Conservation (phyloP, 2,329 filamentous ascomycete genomes). For the Fonsecaea pugnacius region DNA sequence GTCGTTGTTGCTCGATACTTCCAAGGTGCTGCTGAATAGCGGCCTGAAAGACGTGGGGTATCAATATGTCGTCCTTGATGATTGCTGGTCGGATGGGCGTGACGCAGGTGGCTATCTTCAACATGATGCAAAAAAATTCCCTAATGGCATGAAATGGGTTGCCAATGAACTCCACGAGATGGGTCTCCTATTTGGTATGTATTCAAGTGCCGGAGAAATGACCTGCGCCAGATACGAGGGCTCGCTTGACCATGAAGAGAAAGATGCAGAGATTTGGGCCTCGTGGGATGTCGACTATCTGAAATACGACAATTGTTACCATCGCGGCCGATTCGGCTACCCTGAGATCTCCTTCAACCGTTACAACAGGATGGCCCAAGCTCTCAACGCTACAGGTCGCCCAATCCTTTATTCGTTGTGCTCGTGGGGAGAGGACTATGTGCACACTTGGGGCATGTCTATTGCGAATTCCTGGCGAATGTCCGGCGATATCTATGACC, state of each 20-base stretch:
- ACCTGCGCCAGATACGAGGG: conserved; percentile 47
- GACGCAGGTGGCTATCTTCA: conserved; percentile 50
- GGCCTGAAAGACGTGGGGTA: conserved; percentile 46
- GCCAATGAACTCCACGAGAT: conserved; percentile 54
- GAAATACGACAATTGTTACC: conserved; percentile 61
- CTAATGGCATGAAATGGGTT: conserved; percentile 54
- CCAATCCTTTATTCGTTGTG: conserved; percentile 54
- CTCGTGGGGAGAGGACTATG: conserved; percentile 58
- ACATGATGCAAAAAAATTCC: conserved; percentile 50
- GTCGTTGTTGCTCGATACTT: conserved; percentile 52
- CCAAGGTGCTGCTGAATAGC: conserved; percentile 50
- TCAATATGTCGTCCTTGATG: conserved; percentile 58
- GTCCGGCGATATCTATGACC: conserved; percentile 54
- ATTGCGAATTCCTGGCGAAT: conserved; percentile 55
- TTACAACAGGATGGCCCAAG: conserved; percentile 54
- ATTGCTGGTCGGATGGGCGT: conserved; percentile 57
- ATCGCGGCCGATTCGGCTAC: conserved; percentile 56
- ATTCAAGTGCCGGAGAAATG: conserved; percentile 47
- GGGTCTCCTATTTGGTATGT: conserved; percentile 60
- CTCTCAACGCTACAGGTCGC: conserved; percentile 53
- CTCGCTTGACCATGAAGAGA: conserved; percentile 55
- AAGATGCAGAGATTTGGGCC: conserved; percentile 59
- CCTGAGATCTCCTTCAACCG: conserved; percentile 52
- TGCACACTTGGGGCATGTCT: conserved; percentile 53
- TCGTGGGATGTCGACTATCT: conserved; percentile 55